Evolutionary conservation across 1,284 basidiomycete species (phyloP).

Genomic region (Porodaedalea pini): DNA sequence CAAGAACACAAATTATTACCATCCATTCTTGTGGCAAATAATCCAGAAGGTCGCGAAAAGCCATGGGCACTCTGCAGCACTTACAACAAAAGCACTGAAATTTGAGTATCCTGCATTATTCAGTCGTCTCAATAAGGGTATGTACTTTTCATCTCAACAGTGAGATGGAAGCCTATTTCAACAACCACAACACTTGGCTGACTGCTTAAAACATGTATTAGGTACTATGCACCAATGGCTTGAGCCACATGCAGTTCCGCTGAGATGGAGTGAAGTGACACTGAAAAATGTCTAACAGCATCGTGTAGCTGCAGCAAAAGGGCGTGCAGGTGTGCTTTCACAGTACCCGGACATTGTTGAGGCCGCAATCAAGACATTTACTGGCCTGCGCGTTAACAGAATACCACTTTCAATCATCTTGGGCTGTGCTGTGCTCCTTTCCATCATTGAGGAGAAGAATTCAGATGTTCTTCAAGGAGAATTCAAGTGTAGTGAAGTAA

Average conservation of each 20-base stretch:
- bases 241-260: no score
- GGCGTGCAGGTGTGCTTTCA: background rate
- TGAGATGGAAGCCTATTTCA: no score
- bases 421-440: background rate
- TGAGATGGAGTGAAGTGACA: background rate
- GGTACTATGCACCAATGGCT: background rate
- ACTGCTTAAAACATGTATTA: background rate
- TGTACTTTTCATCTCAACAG: background rate
- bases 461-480: background rate
- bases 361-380: background rate
- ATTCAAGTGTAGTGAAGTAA: conserved; percentile 1
- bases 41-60: background rate
- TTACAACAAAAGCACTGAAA: background rate
- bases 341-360: background rate
- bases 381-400: background rate
- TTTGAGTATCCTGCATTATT: background rate
- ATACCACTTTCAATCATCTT: background rate
- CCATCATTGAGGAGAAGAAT: background rate
- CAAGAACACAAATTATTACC: background rate
- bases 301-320: background rate
- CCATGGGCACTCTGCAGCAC: background rate
- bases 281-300: background rate
- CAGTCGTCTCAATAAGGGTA: background rate
- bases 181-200: no score
- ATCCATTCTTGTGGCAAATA: background rate